Percentiles rank a stretch among this genome's conserved stretches.
Conservation (phyloP, 179 eudicot species). For the Actinidia chinensis region DNA sequence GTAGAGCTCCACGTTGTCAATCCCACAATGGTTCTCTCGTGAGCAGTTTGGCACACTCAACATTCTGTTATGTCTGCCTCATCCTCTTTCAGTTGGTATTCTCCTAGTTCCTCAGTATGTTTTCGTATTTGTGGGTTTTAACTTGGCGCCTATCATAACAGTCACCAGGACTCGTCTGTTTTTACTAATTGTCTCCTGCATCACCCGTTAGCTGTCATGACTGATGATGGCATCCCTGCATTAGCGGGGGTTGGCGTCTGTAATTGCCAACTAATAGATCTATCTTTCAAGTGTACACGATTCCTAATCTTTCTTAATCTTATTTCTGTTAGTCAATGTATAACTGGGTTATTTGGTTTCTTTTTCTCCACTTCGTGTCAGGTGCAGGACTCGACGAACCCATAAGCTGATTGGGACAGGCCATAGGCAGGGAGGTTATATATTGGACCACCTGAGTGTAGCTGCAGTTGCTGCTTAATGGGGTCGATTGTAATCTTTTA, state of each 20-base stretch:
- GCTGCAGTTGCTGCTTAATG: too few relatives aligned
- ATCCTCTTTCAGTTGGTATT: neutral
- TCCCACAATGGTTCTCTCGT: neutral
- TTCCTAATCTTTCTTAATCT: too few relatives aligned
- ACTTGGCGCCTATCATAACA: neutral
- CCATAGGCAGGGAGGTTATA: constrained; percentile 7
- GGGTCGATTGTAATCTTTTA: neutral
- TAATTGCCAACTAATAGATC: neutral
- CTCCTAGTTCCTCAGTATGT: neutral
- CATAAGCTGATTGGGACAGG: constrained; percentile 15
- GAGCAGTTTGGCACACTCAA: neutral
- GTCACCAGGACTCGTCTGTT: neutral
- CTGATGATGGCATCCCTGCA: neutral
- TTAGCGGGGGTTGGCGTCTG: neutral
- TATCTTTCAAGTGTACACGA: neutral
- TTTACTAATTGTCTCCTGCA: neutral
- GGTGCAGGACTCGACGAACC: neutral
- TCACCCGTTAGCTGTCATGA: neutral
- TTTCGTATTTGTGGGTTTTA: neutral
- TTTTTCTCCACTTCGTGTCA: neutral
- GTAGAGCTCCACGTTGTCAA: neutral
- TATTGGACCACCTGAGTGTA: neutral
- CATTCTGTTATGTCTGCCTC: neutral
- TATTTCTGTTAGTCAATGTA: neutral
- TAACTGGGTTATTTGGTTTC: neutral